These are phyloP conservation scores for Neurospora sp. DNA, from an alignment of 495 filamentous ascomycete species.

Conservation along the genomic window DNA sequence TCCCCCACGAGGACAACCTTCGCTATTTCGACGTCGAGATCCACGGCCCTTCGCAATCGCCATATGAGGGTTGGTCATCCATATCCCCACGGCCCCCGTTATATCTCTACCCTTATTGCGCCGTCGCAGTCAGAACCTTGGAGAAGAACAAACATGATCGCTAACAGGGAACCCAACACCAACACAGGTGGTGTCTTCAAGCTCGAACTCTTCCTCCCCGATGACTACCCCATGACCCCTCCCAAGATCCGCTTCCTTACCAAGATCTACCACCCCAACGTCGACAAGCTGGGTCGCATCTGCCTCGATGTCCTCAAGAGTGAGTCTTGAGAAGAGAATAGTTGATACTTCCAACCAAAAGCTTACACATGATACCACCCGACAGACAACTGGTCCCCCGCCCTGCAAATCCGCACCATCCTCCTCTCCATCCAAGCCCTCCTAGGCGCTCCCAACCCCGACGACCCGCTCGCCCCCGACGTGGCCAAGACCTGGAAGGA, in stretches of 20 bases:
- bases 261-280: constrained; percentile 99
- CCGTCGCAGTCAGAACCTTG: not conserved
- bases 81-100: not conserved
- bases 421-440: constrained; percentile 95
- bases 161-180: not conserved
- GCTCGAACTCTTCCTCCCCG: constrained; percentile 95
- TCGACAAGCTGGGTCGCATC: constrained; percentile 93
- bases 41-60: constrained; percentile 85
- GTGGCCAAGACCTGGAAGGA: constrained; percentile 98
- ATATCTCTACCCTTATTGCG: not conserved
- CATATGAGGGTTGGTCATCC: constrained; percentile 66
- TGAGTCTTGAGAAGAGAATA: constrained; percentile 30
- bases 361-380: not conserved
- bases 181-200: constrained; percentile 81
- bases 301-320: constrained; percentile 97
- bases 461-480: constrained; percentile 92
- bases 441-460: constrained; percentile 91
- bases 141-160: not conserved
- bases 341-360: not conserved
- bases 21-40: constrained; percentile 97
- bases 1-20: constrained; percentile 97
- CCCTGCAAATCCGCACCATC: constrained; percentile 95
- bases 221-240: constrained; percentile 98
- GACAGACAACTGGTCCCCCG: constrained; percentile 95
- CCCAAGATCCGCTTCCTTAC: constrained; percentile 97